phyloP scores from a whole-genome alignment of 1,139 yeast genomes.

The Protomyces arabidopsidicola region DNA sequence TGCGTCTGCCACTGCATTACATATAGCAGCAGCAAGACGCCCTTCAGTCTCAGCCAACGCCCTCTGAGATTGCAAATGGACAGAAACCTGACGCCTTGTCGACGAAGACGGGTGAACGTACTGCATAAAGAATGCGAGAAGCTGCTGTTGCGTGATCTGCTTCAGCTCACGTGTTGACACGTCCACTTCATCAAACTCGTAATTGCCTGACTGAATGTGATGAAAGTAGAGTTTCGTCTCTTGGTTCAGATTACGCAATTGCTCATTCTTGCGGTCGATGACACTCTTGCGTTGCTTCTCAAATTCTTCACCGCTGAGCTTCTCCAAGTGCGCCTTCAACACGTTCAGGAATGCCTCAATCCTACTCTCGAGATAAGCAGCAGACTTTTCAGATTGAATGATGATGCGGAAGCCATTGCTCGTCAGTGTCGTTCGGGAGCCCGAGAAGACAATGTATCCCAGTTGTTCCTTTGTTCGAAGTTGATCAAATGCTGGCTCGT shows the following conservation, averaged over 20 bases:
- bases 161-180: conserved; percentile 56
- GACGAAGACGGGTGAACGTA: conserved; percentile 48
- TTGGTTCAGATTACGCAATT: conserved; percentile 70
- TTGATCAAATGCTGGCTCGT: conserved; percentile 85
- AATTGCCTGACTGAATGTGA: conserved; percentile 67
- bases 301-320: conserved; percentile 59
- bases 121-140: conserved; percentile 52
- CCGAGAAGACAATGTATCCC: conserved; percentile 84
- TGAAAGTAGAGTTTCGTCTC: conserved; percentile 66
- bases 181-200: conserved; percentile 57
- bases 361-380: conserved; percentile 70
- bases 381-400: conserved; percentile 76
- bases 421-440: conserved; percentile 63
- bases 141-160: conserved; percentile 52
- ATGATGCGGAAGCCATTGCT: conserved; percentile 73
- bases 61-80: conserved; percentile 37
- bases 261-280: conserved; percentile 59
- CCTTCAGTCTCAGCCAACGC: conserved; percentile 31
- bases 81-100: conserved; percentile 47
- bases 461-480: conserved; percentile 88
- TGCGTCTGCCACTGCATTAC: conserved; percentile 3
- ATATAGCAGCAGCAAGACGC: conserved; percentile 8
- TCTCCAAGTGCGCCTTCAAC: conserved; percentile 43
- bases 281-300: conserved; percentile 65
- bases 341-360: conserved; percentile 58